phyloP scores from a whole-genome alignment of 768 basidiomycete genomes.

The Boletus reticulatus region DNA sequence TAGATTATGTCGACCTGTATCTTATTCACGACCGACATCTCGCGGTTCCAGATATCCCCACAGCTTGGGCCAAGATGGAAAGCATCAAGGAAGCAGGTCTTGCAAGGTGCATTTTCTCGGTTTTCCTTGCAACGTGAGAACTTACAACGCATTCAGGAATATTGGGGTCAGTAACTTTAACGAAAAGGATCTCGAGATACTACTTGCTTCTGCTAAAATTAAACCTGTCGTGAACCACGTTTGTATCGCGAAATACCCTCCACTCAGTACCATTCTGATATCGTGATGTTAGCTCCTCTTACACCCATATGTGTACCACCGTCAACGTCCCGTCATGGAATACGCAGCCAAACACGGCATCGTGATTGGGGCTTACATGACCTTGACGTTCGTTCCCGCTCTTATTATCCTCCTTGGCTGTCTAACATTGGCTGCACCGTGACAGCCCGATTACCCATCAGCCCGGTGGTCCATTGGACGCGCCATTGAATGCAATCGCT shows the following conservation, averaged over 20 bases:
- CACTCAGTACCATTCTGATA: background rate
- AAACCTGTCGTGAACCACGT: slow-evolving; percentile 73
- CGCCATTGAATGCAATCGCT: slow-evolving; percentile 54
- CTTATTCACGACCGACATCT: slow-evolving; percentile 60
- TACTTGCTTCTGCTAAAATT: slow-evolving; percentile 60
- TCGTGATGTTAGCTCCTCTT: slow-evolving; percentile 52
- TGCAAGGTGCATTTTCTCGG: slow-evolving; percentile 43
- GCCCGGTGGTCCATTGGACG: slow-evolving; percentile 66
- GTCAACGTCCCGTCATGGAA: slow-evolving; percentile 54
- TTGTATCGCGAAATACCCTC: background rate
- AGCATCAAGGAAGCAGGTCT: slow-evolving; percentile 55
- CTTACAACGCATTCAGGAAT: slow-evolving; percentile 40
- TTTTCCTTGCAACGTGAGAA: background rate
- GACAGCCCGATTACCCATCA: slow-evolving; percentile 58
- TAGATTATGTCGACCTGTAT: slow-evolving; percentile 68
- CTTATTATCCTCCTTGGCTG: background rate
- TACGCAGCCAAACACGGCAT: slow-evolving; percentile 59
- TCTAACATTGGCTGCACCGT: background rate
- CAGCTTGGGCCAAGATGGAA: slow-evolving; percentile 65
- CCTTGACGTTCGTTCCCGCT: slow-evolving; percentile 48
- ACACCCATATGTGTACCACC: slow-evolving; percentile 66
- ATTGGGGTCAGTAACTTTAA: slow-evolving; percentile 74
- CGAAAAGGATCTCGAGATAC: slow-evolving; percentile 48
- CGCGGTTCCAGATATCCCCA: slow-evolving; percentile 57
- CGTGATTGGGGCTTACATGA: slow-evolving; percentile 69